Conservation (phyloP, 1,139 yeast species). For the Petasospora rhodanensis region DNA sequence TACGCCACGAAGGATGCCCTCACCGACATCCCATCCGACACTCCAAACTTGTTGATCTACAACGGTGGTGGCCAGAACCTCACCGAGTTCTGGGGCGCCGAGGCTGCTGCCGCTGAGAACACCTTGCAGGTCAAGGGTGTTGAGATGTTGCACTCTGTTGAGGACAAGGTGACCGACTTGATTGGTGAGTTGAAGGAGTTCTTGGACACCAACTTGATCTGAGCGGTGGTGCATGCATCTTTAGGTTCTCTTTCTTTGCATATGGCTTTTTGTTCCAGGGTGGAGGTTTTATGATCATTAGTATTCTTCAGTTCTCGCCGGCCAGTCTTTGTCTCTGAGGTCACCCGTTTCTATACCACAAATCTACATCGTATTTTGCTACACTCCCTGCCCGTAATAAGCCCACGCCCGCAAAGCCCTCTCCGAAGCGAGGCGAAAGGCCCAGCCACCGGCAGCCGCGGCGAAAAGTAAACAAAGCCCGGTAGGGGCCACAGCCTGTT, state of each 20-base stretch:
- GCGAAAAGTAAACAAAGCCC: too few relatives aligned
- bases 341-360: too few relatives aligned
- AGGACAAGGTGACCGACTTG: constrained; percentile 13
- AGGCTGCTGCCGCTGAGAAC: constrained; percentile 7
- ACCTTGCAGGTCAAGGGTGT: constrained; percentile 10
- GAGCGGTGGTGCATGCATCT: background rate
- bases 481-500: too few relatives aligned
- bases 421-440: too few relatives aligned
- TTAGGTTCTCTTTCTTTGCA: background rate
- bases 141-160: constrained; percentile 10
- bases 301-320: too few relatives aligned
- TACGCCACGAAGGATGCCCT: constrained; percentile 72
- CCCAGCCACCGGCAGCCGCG: too few relatives aligned
- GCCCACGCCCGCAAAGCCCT: too few relatives aligned
- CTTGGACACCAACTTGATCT: constrained; percentile 13
- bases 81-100: constrained; percentile 24
- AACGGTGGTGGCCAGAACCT: constrained; percentile 87
- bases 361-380: too few relatives aligned
- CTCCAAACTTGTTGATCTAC: constrained; percentile 86
- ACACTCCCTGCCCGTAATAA: too few relatives aligned
- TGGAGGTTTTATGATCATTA: too few relatives aligned
- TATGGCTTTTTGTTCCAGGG: background rate
- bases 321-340: too few relatives aligned
- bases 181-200: constrained; percentile 15
- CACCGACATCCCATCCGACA: constrained; percentile 69